A percentile compares a stretch with the other conserved stretches of the same genome.
Conservation (phyloP, 1,139 yeast genomes). For the Suhomyces choctaworum region DNA sequence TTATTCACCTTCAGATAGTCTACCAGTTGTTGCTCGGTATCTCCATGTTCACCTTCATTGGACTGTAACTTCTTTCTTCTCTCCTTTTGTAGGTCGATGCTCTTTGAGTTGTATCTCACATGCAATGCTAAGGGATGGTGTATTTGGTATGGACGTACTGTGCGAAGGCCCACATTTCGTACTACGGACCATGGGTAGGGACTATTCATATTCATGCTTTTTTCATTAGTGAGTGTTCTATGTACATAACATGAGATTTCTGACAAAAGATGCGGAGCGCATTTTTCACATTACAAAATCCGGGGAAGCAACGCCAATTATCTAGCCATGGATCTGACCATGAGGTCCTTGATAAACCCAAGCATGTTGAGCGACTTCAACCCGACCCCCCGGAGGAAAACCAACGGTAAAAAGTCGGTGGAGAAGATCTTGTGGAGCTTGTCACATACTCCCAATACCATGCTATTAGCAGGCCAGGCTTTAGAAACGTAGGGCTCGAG, state of each 20-base stretch:
- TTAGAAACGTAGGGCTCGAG: constrained; percentile 84
- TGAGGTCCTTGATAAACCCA: constrained; percentile 57
- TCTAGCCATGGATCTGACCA: constrained; percentile 32
- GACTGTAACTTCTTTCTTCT: constrained; percentile 6
- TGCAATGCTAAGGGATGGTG: too few species aligned
- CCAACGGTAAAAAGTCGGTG: constrained; percentile 72
- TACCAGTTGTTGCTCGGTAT: background rate
- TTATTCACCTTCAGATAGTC: constrained; percentile 7
- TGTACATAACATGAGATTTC: too few species aligned
- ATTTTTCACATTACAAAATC: too few species aligned
- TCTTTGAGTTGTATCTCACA: constrained; percentile 2
- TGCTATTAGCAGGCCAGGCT: constrained; percentile 77
- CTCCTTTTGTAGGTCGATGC: constrained; percentile 5
- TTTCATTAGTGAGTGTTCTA: too few species aligned
- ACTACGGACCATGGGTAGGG: too few species aligned
- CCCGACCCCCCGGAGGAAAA: constrained; percentile 73
- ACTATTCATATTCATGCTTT: background rate
- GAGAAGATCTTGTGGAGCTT: constrained; percentile 86
- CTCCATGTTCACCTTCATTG: background rate
- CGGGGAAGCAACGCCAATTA: constrained; percentile 14
- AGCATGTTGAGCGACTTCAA: constrained; percentile 65
- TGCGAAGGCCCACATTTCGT: too few species aligned
- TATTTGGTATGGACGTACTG: too few species aligned
- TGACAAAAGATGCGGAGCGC: too few species aligned
- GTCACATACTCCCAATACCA: constrained; percentile 84